Conservation (phyloP, 1,139 yeast species). For the Geotrichum restrictum region DNA sequence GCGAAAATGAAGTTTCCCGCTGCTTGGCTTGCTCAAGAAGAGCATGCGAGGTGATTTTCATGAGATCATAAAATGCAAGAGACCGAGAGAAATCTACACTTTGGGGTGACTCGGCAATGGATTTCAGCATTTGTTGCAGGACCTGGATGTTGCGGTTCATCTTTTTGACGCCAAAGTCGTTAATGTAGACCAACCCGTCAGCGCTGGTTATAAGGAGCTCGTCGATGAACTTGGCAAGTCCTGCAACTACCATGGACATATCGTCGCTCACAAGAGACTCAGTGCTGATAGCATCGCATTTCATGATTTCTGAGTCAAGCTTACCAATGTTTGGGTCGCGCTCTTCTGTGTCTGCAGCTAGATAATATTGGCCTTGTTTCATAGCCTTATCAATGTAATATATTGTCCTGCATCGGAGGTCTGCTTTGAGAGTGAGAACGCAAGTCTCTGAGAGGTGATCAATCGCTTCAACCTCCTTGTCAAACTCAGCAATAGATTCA, state of each 20-base stretch:
- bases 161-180: slow-evolving; percentile 63
- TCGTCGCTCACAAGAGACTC: slow-evolving; percentile 34
- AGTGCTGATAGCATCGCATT: slow-evolving; percentile 44
- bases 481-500: slow-evolving; percentile 47
- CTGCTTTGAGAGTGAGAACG: slow-evolving; percentile 59
- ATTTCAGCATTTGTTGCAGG: slow-evolving; percentile 70
- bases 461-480: slow-evolving; percentile 46
- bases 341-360: slow-evolving; percentile 53
- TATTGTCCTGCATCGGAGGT: slow-evolving; percentile 58
- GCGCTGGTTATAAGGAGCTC: slow-evolving; percentile 59
- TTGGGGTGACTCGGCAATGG: slow-evolving; percentile 54
- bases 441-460: slow-evolving; percentile 48
- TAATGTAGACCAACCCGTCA: slow-evolving; percentile 51
- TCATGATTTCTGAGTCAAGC: slow-evolving; percentile 56
- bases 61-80: slow-evolving; percentile 55
- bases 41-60: slow-evolving; percentile 37
- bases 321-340: slow-evolving; percentile 56
- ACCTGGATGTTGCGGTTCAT: slow-evolving; percentile 66
- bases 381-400: slow-evolving; percentile 53
- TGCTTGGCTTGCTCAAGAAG: slow-evolving; percentile 28
- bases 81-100: slow-evolving; percentile 58
- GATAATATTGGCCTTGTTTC: slow-evolving; percentile 41
- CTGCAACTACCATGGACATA: slow-evolving; percentile 41
- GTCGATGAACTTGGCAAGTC: slow-evolving; percentile 57
- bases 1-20: slow-evolving; percentile 23